Conservation (phyloP, 768 basidiomycete genomes). For the Thelephora aurantiotincta region DNA sequence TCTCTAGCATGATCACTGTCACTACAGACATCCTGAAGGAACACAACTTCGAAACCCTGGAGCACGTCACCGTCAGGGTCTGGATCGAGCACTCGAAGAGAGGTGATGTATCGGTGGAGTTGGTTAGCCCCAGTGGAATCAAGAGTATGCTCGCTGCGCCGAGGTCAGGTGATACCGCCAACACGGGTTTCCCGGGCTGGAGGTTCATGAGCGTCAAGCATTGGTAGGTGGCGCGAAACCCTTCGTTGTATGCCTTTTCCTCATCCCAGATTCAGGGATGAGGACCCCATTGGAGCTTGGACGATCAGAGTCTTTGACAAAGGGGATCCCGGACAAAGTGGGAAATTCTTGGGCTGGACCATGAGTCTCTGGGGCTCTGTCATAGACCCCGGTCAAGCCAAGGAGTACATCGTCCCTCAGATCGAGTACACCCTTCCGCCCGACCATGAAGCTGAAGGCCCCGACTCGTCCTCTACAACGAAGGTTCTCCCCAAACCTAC, state of each 20-base stretch:
- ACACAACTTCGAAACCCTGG: constrained; percentile 76
- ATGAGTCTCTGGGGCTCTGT: constrained; percentile 87
- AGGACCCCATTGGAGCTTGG: constrained; percentile 85
- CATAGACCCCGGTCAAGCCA: constrained; percentile 54
- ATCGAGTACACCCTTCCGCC: constrained; percentile 35
- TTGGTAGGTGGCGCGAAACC: constrained; percentile 43
- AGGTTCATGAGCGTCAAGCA: constrained; percentile 98
- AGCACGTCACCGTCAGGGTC: constrained; percentile 85
- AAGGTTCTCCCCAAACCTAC: constrained; percentile 78
- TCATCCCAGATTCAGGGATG: constrained; percentile 51
- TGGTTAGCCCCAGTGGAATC: constrained; percentile 75
- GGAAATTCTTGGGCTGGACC: constrained; percentile 78
- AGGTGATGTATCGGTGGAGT: constrained; percentile 88
- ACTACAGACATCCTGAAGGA: constrained; percentile 50
- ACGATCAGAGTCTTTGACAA: constrained; percentile 78
- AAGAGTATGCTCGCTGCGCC: constrained; percentile 70
- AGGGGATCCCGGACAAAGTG: constrained; percentile 38
- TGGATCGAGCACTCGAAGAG: constrained; percentile 82
- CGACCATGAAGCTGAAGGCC: constrained; percentile 16
- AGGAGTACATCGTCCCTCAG: constrained; percentile 44
- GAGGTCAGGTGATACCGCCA: constrained; percentile 49
- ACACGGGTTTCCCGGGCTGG: constrained; percentile 82
- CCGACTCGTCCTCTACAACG: constrained; percentile 25
- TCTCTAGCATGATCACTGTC: constrained; percentile 49
- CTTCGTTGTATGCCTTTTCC: not conserved